Evolutionary conservation across 345 rosid genomes (phyloP).

Genomic region (Rhodamnia rubescens): DNA sequence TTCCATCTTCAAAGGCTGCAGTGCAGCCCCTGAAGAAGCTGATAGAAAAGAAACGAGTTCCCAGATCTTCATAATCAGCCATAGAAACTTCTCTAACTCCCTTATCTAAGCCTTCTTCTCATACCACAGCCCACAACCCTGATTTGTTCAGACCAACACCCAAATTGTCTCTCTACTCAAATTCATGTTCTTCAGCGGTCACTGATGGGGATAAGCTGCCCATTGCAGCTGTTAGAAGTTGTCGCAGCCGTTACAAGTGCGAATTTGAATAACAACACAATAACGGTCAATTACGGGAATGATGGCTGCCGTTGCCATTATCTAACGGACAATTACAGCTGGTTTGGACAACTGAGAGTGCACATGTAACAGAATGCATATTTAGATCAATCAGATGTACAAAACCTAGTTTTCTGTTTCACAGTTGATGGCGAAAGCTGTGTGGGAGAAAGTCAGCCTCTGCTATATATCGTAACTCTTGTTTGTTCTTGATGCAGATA

Average conservation of each 20-base stretch:
- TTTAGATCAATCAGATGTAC: not conserved
- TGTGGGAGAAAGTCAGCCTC: not conserved
- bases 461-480: not conserved
- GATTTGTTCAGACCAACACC: not conserved
- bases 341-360: not conserved
- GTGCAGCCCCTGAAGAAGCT: not conserved
- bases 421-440: not conserved
- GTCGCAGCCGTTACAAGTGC: not conserved
- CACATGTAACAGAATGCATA: not conserved
- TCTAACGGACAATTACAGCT: not conserved
- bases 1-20: not conserved
- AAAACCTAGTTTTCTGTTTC: not conserved
- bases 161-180: not conserved
- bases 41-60: not conserved
- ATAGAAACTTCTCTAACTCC: not conserved
- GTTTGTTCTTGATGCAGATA: slow-evolving; percentile 34
- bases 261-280: not conserved
- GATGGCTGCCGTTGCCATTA: not conserved
- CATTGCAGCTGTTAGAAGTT: not conserved
- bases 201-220: not conserved
- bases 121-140: not conserved
- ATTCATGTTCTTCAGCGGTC: not conserved
- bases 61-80: not conserved
- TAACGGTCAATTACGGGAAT: not conserved
- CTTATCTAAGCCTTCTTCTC: not conserved